These are phyloP conservation scores for Paratinospora sagittata DNA, from an alignment of 164 flowering plant genomes.

Conservation along the genomic window DNA sequence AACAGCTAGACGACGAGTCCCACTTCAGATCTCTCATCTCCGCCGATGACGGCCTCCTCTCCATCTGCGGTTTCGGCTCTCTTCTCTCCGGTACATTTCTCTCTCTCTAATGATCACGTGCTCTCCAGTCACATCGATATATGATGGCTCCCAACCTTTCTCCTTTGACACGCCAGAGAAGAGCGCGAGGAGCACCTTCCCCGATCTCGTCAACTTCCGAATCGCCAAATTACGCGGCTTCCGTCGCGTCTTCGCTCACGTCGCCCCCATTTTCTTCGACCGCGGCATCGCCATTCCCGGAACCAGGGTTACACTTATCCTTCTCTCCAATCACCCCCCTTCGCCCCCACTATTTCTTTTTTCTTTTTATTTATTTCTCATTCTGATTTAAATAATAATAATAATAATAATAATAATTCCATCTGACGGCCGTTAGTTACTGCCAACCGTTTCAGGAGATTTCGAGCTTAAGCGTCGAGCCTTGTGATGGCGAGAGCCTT, in stretches of 20 bases:
- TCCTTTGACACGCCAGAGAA: slow-evolving; percentile 44
- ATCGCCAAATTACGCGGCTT: slow-evolving; percentile 67
- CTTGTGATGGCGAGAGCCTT: slow-evolving; percentile 78
- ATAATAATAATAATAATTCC: no score
- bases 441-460: slow-evolving; percentile 66
- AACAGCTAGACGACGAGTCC: slow-evolving; percentile 48
- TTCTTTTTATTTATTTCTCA: no score
- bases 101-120: background rate
- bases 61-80: slow-evolving; percentile 93
- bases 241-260: slow-evolving; percentile 80
- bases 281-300: slow-evolving; percentile 82
- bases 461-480: slow-evolving; percentile 92
- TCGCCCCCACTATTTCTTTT: no score
- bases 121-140: background rate
- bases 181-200: slow-evolving; percentile 91
- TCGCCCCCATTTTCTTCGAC: slow-evolving; percentile 83
- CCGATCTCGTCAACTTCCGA: slow-evolving; percentile 71
- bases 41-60: slow-evolving; percentile 43
- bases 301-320: slow-evolving; percentile 34
- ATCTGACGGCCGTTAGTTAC: no score
- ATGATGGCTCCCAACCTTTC: background rate
- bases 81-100: slow-evolving; percentile 72
- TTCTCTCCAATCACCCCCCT: background rate
- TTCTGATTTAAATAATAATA: background rate
- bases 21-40: slow-evolving; percentile 57